These are phyloP conservation scores for Triticum timopheevii DNA, from an alignment of 176 grass and related monocot genomes.

Conservation along the genomic window DNA sequence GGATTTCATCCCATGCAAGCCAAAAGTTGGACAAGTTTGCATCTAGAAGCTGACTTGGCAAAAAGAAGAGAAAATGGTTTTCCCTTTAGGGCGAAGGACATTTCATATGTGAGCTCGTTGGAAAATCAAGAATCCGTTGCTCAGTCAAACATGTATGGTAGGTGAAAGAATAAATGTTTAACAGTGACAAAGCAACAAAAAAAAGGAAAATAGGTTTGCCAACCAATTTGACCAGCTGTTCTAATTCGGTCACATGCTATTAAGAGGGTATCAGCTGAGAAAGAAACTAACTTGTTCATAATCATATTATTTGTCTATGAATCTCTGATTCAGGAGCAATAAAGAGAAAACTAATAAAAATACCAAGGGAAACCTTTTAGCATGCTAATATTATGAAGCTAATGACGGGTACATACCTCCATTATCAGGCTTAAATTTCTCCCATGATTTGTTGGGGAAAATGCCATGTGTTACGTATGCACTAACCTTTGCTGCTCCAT, in stretches of 20 bases:
- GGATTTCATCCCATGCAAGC: not conserved
- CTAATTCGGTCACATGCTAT: constrained; percentile 7
- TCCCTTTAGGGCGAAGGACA: not conserved
- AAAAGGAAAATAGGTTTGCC: not conserved
- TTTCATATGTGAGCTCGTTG: constrained; percentile 14
- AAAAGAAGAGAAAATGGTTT: not conserved
- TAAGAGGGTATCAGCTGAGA: not conserved
- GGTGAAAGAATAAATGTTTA: not conserved
- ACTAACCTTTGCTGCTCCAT: constrained; percentile 96
- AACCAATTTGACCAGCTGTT: not conserved
- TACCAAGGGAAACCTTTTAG: not conserved
- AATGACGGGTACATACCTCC: constrained; percentile 44
- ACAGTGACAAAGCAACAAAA: not conserved
- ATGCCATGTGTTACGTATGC: constrained; percentile 93
- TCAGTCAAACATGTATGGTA: constrained; percentile 18
- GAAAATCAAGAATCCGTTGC: not conserved
- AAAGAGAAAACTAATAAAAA: not conserved
- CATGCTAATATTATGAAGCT: constrained; percentile 21
- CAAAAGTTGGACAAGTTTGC: constrained; percentile 7
- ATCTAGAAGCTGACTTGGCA: not conserved
- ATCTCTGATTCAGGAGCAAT: constrained; percentile 7
- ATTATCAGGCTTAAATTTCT: constrained; percentile 81
- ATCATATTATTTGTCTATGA: constrained; percentile 11
- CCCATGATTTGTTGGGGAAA: constrained; percentile 83
- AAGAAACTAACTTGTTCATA: constrained; percentile 13